Evolutionary conservation across 352 stramenopile genomes (phyloP), one percentile per base, ranked within the genome.

Genomic region (Peronospora belbahrii): DNA sequence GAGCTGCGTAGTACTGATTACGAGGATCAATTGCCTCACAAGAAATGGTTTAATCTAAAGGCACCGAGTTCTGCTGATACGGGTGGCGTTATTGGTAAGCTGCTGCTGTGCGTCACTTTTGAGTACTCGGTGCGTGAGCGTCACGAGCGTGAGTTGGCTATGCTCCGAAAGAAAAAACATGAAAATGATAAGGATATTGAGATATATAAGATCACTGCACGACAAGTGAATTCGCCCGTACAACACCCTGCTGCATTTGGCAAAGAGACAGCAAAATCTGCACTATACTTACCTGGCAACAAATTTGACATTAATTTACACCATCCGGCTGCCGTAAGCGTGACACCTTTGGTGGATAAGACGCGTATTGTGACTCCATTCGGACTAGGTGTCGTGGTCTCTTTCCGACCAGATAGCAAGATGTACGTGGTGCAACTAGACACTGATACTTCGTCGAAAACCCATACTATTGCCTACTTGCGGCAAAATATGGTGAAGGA

Each of bases 351-450:
- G 10, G 62, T 78, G 0, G 81, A 93, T 50, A 89, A 88, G 48
- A 78, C 64, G 17, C 79, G 79, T 27, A 65, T 88, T 39, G 65
- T 83, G 18, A 88, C 75, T 30, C 72, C 77, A 4, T 92, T 88
- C 42, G 81, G 81, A 38, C 71, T 68, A 6, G 81, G 81, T 30
- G 67, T 83, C 2, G 62, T 90, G 39, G 57, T 93, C 7, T 67
- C 70, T 6, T 93, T 85, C 53, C 81, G 81, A 37, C 55, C 62
- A 19, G 65, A 74, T 32, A 83, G 67, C 20, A 88, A 83, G 49
- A 83, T 90, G 62, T 93, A 90, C 48, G 68, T 93, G 6, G 74
- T 90, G 8, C 78, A 87, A 40, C 56, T 93, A 27, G 76, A 87
- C 46, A 71, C 70, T 9, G 62, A 82, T 30, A 44, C 60, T 4